Percentiles rank a stretch among this genome's conserved stretches.
Evolutionary conservation across 495 filamentous ascomycete genomes (phyloP).

Genomic region (Daldinia vernicosa): DNA sequence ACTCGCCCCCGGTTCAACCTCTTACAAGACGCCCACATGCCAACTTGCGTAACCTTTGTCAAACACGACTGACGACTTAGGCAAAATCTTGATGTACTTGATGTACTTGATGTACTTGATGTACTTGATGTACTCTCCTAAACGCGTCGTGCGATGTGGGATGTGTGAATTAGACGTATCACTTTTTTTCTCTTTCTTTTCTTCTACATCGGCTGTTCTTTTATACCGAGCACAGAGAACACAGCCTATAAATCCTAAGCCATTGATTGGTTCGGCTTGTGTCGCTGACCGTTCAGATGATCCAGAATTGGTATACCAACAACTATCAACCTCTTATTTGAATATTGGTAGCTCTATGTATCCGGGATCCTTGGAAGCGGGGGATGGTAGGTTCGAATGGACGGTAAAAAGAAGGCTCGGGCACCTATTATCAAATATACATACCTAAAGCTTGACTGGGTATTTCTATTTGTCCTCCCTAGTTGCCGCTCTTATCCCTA

Average conservation of each 20-base stretch:
- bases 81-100: slow-evolving; percentile 28
- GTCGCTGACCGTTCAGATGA: slow-evolving; percentile 28
- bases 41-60: slow-evolving; percentile 33
- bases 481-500: slow-evolving; percentile 30
- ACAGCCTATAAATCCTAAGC: neutral
- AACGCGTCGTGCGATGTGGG: slow-evolving; percentile 15
- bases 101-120: neutral
- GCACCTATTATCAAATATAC: slow-evolving; percentile 23
- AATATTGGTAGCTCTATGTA: slow-evolving; percentile 13
- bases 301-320: slow-evolving; percentile 6
- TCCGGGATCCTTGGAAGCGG: slow-evolving; percentile 19
- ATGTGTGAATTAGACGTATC: slow-evolving; percentile 8
- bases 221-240: slow-evolving; percentile 9
- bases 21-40: slow-evolving; percentile 7
- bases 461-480: slow-evolving; percentile 20
- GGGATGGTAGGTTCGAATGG: slow-evolving; percentile 22
- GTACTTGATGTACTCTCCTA: slow-evolving; percentile 1
- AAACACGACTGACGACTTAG: slow-evolving; percentile 31
- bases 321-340: neutral
- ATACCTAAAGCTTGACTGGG: slow-evolving; percentile 7
- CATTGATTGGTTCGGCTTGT: slow-evolving; percentile 34
- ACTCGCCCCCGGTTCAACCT: neutral
- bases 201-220: slow-evolving; percentile 27
- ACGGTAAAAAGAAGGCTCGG: slow-evolving; percentile 18
- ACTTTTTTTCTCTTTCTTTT: neutral